Conservation (phyloP, 2,329 filamentous ascomycete species). For the Pyricularia pennisetigena region DNA sequence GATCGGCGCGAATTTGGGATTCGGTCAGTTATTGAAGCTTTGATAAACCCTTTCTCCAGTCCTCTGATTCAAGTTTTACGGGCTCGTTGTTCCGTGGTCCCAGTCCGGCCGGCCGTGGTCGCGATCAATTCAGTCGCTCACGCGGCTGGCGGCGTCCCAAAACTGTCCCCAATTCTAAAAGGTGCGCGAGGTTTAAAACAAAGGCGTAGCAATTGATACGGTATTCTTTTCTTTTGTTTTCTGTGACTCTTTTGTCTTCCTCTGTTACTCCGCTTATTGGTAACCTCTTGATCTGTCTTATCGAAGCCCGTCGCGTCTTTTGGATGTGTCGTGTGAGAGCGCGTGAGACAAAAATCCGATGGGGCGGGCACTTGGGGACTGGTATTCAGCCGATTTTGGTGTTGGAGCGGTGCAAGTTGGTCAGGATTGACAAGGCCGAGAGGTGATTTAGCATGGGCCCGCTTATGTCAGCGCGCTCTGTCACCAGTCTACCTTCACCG, state of each 20-base stretch:
- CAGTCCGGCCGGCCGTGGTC: not conserved
- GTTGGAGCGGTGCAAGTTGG: conserved; percentile 5
- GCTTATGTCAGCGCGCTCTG: conserved; percentile 5
- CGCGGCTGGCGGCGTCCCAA: not conserved
- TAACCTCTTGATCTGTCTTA: not conserved
- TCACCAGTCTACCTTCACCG: not conserved
- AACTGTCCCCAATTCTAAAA: not conserved
- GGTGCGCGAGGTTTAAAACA: not conserved
- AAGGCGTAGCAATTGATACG: not conserved
- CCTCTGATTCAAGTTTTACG: not conserved
- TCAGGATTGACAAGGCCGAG: conserved; percentile 3
- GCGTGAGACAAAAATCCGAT: not conserved
- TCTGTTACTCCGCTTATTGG: not conserved
- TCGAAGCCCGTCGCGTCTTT: not conserved
- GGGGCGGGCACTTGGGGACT: not conserved
- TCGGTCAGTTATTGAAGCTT: not conserved
- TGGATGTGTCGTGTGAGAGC: not conserved
- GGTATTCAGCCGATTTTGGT: conserved; percentile 2
- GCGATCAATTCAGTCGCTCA: not conserved
- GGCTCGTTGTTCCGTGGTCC: not conserved
- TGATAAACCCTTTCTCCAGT: not conserved
- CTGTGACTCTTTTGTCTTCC: not conserved
- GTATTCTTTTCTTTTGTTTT: not conserved
- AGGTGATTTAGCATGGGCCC: not conserved
- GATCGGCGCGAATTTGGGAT: not conserved